These are phyloP conservation scores for Tripterygium wilfordii DNA, from an alignment of 177 flowering plant species.

Conservation along the genomic window DNA sequence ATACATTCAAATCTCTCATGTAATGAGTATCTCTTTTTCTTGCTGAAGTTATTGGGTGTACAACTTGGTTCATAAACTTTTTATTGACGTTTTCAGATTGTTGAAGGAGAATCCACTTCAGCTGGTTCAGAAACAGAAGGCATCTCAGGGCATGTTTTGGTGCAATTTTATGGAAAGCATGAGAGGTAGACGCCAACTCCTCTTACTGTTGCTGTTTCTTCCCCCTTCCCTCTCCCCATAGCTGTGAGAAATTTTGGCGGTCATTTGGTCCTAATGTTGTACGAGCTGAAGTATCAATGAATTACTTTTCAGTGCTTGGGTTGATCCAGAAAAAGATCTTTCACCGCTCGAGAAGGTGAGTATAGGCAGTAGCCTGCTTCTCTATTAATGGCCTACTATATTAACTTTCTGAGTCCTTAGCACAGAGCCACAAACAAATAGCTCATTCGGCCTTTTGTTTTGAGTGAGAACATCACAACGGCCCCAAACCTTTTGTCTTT, in stretches of 20 bases:
- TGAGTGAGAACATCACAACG: too few species aligned
- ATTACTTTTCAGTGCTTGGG: constrained; percentile 26
- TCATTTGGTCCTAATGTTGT: too few species aligned
- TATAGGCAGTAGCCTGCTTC: neutral
- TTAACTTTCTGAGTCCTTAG: too few species aligned
- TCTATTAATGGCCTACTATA: neutral
- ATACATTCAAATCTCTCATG: too few species aligned
- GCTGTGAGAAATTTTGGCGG: neutral
- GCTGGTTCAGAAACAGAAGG: neutral
- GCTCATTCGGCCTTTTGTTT: too few species aligned
- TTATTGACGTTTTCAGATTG: constrained; percentile 8
- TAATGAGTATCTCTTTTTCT: too few species aligned
- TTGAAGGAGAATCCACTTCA: constrained; percentile 12
- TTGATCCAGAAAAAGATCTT: constrained; percentile 21
- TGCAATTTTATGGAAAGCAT: constrained; percentile 23
- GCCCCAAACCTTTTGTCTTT: too few species aligned
- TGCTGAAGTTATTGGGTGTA: too few species aligned
- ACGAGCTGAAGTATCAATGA: constrained; percentile 4
- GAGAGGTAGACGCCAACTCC: constrained; percentile 12
- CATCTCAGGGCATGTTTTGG: constrained; percentile 16
- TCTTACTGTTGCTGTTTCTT: too few species aligned
- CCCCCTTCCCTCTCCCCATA: neutral
- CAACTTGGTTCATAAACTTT: neutral
- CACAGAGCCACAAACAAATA: too few species aligned
- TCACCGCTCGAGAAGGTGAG: constrained; percentile 26